A percentile compares a stretch with the other conserved stretches of the same genome.
These are phyloP conservation scores for Spathaspora passalidarum DNA, from an alignment of 805 yeast species.

Conservation along the genomic window DNA sequence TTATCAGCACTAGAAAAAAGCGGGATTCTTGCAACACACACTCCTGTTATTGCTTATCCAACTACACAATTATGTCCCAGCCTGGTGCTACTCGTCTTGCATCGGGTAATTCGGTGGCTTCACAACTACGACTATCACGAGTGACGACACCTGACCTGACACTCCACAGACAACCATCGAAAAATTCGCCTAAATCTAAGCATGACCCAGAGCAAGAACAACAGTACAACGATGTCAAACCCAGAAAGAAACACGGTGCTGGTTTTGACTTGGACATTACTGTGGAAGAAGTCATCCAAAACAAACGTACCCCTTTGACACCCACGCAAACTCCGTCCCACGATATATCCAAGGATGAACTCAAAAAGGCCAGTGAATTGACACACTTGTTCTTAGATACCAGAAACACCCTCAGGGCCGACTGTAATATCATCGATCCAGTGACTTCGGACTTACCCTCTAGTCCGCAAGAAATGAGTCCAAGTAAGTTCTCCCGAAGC, in stretches of 20 bases:
- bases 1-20: not conserved
- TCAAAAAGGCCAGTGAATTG: constrained; percentile 23
- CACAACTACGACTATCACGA: constrained; percentile 10
- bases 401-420: constrained; percentile 40
- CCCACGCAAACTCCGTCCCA: not conserved
- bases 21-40: not conserved
- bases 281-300: not conserved
- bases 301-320: not conserved
- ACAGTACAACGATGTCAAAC: not conserved
- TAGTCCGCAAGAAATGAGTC: not conserved
- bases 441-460: not conserved
- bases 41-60: not conserved
- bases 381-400: constrained; percentile 40
- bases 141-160: not conserved
- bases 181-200: not conserved
- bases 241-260: constrained; percentile 1
- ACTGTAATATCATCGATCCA: constrained; percentile 38
- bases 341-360: constrained; percentile 7
- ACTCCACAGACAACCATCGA: not conserved
- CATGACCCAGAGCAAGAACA: not conserved
- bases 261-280: constrained; percentile 9
- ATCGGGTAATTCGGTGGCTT: not conserved
- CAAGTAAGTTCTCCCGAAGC: constrained; percentile 14
- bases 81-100: not conserved
- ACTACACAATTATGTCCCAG: not conserved